Evolutionary conservation across 805 yeast species (phyloP).

Genomic region (Starmerella apis): DNA sequence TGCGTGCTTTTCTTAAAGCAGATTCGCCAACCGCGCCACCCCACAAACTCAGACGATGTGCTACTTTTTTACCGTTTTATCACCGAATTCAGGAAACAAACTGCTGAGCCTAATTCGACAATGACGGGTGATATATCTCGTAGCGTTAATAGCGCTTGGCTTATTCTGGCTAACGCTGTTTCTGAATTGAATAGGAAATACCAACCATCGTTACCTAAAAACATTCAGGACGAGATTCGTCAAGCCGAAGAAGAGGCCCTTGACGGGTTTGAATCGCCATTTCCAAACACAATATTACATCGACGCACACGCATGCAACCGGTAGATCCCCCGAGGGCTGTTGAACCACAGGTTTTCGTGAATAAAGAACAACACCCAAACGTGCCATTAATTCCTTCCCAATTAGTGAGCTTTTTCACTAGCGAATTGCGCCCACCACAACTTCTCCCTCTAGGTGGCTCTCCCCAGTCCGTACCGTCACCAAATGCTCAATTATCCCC

Average conservation of each 20-base stretch:
- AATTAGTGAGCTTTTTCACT: not conserved
- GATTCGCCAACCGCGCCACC: slow-evolving; percentile 19
- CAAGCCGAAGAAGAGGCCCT: not conserved
- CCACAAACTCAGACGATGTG: slow-evolving; percentile 15
- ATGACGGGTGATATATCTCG: not conserved
- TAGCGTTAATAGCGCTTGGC: slow-evolving; percentile 12
- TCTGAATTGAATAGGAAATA: slow-evolving; percentile 13
- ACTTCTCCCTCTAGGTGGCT: too few relatives aligned
- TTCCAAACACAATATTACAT: not conserved
- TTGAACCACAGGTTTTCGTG: not conserved
- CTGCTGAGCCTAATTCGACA: not conserved
- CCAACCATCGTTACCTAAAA: not conserved
- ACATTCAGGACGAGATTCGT: not conserved
- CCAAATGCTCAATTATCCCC: too few relatives aligned
- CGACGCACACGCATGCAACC: not conserved
- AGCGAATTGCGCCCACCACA: not conserved
- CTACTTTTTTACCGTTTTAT: slow-evolving; percentile 16
- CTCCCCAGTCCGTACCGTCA: too few relatives aligned
- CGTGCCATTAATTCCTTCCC: not conserved
- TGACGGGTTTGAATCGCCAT: not conserved
- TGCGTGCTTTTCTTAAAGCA: slow-evolving; percentile 21
- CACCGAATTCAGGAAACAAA: slow-evolving; percentile 4
- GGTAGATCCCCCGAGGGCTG: not conserved
- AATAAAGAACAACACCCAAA: not conserved
- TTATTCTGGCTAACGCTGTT: slow-evolving; percentile 14